Percentiles rank a stretch among this genome's conserved stretches.
These are phyloP conservation scores for Pilatotrama ljubarskyi DNA, from an alignment of 768 basidiomycete genomes.

Conservation along the genomic window DNA sequence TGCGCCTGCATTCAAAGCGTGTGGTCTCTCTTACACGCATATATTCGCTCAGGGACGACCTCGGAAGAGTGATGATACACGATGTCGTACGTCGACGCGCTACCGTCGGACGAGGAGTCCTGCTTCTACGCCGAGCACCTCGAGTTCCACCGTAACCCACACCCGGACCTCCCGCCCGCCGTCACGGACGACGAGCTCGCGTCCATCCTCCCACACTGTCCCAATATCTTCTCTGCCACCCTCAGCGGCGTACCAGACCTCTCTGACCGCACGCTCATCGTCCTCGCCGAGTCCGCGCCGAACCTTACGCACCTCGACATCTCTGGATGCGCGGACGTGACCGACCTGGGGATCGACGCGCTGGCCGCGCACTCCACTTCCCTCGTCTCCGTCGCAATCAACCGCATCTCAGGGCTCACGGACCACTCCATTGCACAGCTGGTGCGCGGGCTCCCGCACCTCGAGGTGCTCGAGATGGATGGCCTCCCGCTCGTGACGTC, in stretches of 20 bases:
- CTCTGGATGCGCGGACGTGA: constrained; percentile 70
- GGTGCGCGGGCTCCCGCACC: constrained; percentile 69
- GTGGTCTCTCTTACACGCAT: background rate
- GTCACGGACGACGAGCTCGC: constrained; percentile 60
- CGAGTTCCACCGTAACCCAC: constrained; percentile 44
- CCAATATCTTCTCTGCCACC: constrained; percentile 65
- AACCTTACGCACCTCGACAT: constrained; percentile 77
- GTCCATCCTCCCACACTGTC: constrained; percentile 54
- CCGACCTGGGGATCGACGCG: constrained; percentile 75
- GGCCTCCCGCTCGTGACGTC: constrained; percentile 69
- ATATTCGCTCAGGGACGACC: background rate
- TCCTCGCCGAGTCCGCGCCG: constrained; percentile 60
- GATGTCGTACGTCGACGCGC: constrained; percentile 58
- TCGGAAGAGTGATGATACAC: background rate
- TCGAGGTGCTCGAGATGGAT: constrained; percentile 80
- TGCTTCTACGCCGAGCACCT: constrained; percentile 62
- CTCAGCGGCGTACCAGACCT: constrained; percentile 68
- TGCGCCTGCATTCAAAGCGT: background rate
- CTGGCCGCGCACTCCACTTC: constrained; percentile 62
- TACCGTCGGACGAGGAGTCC: constrained; percentile 59
- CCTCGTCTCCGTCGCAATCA: constrained; percentile 51
- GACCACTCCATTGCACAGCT: constrained; percentile 65
- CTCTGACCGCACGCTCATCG: constrained; percentile 67
- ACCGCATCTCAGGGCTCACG: constrained; percentile 66
- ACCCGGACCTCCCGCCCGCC: constrained; percentile 34